phyloP scores from a whole-genome alignment of 805 yeast species.

The Barnettozyma botsteinii region DNA sequence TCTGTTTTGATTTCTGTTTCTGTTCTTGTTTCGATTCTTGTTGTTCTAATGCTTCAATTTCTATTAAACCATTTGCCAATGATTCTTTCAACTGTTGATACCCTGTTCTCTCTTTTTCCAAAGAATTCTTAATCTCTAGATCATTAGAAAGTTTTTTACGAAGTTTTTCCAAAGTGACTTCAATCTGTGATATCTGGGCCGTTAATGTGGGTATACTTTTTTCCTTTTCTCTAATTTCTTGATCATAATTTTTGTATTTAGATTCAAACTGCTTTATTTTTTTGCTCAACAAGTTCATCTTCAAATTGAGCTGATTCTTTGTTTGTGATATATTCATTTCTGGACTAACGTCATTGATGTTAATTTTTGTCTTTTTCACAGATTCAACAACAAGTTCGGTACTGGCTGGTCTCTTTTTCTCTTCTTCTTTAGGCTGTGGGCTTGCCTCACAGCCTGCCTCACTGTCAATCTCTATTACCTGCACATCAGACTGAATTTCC shows the following conservation, averaged over 20 bases:
- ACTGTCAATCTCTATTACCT: no score
- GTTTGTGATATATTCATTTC: not conserved
- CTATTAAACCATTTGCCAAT: constrained; percentile 9
- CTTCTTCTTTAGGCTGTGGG: no score
- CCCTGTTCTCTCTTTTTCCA: constrained; percentile 4
- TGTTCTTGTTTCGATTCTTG: constrained; percentile 10
- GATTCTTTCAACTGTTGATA: constrained; percentile 6
- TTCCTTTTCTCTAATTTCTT: constrained; percentile 3
- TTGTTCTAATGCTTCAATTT: constrained; percentile 14
- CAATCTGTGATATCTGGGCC: not conserved
- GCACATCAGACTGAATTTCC: no score
- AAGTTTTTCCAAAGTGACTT: not conserved
- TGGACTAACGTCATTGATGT: not conserved
- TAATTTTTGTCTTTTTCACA: constrained; percentile 8
- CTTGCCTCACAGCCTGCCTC: no score
- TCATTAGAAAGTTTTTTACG: not conserved
- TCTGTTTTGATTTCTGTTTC: constrained; percentile 7
- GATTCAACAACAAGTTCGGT: not conserved
- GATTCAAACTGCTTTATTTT: constrained; percentile 1
- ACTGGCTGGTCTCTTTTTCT: not conserved
- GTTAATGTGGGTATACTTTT: not conserved
- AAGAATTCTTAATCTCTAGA: not conserved
- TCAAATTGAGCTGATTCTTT: constrained; percentile 5
- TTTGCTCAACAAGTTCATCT: constrained; percentile 3
- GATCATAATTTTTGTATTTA: not conserved